Evolutionary conservation across 495 filamentous ascomycete species (phyloP).

Genomic region (Penicillium pulvis): DNA sequence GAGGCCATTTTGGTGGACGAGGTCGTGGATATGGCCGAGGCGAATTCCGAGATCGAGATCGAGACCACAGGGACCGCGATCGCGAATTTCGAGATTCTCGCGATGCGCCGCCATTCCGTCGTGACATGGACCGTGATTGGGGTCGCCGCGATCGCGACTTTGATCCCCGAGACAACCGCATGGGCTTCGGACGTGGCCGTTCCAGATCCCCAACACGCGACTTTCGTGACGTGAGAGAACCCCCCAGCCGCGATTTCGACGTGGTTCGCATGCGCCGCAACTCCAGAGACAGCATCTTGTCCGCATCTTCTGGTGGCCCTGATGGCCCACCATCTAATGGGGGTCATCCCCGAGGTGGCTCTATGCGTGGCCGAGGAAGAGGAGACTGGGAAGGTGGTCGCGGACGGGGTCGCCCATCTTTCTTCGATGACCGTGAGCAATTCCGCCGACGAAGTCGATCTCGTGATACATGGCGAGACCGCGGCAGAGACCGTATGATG

Average conservation of each 20-base stretch:
- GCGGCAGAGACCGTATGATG: constrained; percentile 38
- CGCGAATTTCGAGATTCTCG: constrained; percentile 45
- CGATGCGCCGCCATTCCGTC: constrained; percentile 40
- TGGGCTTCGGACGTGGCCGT: constrained; percentile 46
- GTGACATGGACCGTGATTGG: constrained; percentile 47
- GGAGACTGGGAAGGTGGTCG: constrained; percentile 65
- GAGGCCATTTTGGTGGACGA: constrained; percentile 51
- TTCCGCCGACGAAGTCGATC: constrained; percentile 66
- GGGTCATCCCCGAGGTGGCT: constrained; percentile 57
- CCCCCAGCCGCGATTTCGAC: constrained; percentile 41
- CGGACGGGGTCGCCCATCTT: constrained; percentile 54
- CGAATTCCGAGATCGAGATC: constrained; percentile 62
- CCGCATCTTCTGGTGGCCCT: constrained; percentile 66
- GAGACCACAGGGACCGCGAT: constrained; percentile 52
- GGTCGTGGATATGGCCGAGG: constrained; percentile 56
- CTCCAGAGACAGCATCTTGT: constrained; percentile 64
- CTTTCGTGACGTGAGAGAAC: constrained; percentile 52
- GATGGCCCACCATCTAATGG: constrained; percentile 57
- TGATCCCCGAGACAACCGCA: constrained; percentile 43
- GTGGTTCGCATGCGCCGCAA: constrained; percentile 55
- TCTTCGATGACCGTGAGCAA: constrained; percentile 64
- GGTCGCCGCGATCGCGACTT: constrained; percentile 44
- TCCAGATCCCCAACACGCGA: constrained; percentile 50
- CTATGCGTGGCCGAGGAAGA: constrained; percentile 62
- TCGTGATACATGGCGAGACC: constrained; percentile 63